Conservation (phyloP, 176 grass and related monocot genomes). For the Ensete ventricosum region DNA sequence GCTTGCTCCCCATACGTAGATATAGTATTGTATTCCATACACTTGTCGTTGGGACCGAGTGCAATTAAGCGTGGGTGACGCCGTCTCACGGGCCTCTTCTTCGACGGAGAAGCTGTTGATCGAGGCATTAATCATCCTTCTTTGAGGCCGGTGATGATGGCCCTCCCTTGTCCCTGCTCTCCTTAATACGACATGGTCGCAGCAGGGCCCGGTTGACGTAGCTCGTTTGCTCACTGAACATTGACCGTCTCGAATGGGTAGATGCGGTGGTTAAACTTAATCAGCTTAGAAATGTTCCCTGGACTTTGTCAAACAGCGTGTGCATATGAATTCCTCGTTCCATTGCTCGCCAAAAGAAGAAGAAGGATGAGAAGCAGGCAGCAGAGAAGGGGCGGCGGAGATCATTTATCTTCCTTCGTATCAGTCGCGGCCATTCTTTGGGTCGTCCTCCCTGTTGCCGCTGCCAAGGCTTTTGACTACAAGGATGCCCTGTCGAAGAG, state of each 20-base stretch:
- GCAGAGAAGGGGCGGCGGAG: not conserved
- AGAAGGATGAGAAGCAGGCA: not conserved
- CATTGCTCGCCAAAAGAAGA: no score
- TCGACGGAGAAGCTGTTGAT: not conserved
- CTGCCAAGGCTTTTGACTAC: not conserved
- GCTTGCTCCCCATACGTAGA: no score
- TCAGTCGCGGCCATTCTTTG: not conserved
- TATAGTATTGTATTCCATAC: no score
- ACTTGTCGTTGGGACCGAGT: no score
- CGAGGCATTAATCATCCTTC: not conserved
- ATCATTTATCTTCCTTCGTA: not conserved
- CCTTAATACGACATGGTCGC: not conserved
- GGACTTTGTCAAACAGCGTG: no score
- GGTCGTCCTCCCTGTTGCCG: not conserved
- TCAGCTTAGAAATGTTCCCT: no score
- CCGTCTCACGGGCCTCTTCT: not conserved
- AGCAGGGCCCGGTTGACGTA: not conserved
- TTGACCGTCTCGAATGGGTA: not conserved
- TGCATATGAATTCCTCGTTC: no score
- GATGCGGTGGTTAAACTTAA: not conserved
- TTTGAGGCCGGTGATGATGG: not conserved
- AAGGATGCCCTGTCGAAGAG: constrained; percentile 12
- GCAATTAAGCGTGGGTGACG: no score
- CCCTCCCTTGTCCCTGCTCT: not conserved
- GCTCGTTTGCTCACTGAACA: not conserved